Evolutionary conservation across 1,284 basidiomycete genomes (phyloP).

Genomic region (Cerrena zonata): DNA sequence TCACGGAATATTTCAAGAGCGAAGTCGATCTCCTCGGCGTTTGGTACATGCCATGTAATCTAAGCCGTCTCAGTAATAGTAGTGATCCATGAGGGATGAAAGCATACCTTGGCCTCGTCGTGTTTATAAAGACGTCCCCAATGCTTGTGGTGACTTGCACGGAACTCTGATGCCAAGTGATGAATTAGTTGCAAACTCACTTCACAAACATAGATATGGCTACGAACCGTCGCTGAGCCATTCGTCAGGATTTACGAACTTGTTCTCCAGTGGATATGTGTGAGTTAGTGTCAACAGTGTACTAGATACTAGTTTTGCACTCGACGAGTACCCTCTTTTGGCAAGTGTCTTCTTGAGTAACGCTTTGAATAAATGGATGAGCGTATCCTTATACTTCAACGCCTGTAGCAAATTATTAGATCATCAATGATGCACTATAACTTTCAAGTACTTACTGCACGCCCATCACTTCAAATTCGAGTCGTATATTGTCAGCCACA

Average conservation of each 20-base stretch:
- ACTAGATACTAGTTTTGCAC: conserved; percentile 74
- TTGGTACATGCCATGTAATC: conserved; percentile 77
- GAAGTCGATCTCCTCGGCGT: conserved; percentile 67
- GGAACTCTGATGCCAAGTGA: conserved; percentile 49
- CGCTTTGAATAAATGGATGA: conserved; percentile 62
- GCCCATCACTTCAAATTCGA: conserved; percentile 47
- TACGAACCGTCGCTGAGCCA: conserved; percentile 68
- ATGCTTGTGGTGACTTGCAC: conserved; percentile 63
- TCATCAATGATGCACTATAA: background rate
- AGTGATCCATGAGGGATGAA: background rate
- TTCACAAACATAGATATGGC: too few species aligned
- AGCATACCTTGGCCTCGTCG: conserved; percentile 41
- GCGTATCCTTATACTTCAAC: conserved; percentile 56
- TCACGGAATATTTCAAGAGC: conserved; percentile 69
- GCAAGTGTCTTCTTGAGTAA: conserved; percentile 71
- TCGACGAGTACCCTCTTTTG: conserved; percentile 81
- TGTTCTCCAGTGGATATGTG: conserved; percentile 79
- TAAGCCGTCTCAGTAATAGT: conserved; percentile 36
- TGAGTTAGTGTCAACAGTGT: conserved; percentile 73
- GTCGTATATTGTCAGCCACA: conserved; percentile 2
- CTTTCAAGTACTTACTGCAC: conserved; percentile 39
- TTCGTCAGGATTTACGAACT: conserved; percentile 76
- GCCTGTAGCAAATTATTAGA: conserved; percentile 14
- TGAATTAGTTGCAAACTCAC: too few species aligned
- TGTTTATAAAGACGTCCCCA: conserved; percentile 72